A percentile compares a stretch with the other conserved stretches of the same genome.
Conservation (phyloP, 768 basidiomycete species). For the Boletellus emodensis region DNA sequence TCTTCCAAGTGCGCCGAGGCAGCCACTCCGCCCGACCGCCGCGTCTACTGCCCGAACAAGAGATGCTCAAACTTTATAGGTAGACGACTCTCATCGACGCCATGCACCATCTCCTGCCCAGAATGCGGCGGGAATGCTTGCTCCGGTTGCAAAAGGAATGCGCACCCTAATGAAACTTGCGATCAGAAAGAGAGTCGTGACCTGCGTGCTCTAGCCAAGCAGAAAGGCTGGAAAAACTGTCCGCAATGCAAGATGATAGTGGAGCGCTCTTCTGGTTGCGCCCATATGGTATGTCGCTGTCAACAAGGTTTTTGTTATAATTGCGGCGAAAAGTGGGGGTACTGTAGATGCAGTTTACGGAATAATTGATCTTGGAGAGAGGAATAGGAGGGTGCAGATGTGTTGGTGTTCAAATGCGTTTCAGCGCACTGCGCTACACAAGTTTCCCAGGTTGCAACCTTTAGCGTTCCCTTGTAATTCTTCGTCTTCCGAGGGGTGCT, state of each 20-base stretch:
- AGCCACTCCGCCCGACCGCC: conserved; percentile 36
- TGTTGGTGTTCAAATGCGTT: background rate
- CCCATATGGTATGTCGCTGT: conserved; percentile 58
- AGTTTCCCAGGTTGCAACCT: too few species aligned
- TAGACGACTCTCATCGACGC: conserved; percentile 23
- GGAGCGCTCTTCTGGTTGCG: conserved; percentile 52
- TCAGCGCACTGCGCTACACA: too few species aligned
- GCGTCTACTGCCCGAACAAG: conserved; percentile 47
- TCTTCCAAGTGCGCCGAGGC: conserved; percentile 46
- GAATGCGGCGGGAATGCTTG: conserved; percentile 43
- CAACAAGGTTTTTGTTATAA: conserved; percentile 18
- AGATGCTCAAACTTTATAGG: conserved; percentile 54
- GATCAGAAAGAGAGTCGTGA: conserved; percentile 38
- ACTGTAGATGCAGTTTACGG: background rate
- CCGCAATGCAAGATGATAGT: conserved; percentile 53
- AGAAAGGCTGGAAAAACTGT: conserved; percentile 56
- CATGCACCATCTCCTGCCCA: conserved; percentile 32
- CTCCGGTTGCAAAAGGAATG: conserved; percentile 42
- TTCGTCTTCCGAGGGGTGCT: too few species aligned
- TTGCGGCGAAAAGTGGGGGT: conserved; percentile 13
- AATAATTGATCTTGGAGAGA: too few species aligned
- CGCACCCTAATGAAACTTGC: conserved; percentile 42
- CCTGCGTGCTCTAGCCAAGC: conserved; percentile 44
- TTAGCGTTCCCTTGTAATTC: too few species aligned
- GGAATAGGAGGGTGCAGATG: background rate